Percentiles rank a stretch among this genome's conserved stretches.
These are phyloP conservation scores for Yamadazyma insecticola DNA, from an alignment of 805 yeast genomes.

Conservation along the genomic window DNA sequence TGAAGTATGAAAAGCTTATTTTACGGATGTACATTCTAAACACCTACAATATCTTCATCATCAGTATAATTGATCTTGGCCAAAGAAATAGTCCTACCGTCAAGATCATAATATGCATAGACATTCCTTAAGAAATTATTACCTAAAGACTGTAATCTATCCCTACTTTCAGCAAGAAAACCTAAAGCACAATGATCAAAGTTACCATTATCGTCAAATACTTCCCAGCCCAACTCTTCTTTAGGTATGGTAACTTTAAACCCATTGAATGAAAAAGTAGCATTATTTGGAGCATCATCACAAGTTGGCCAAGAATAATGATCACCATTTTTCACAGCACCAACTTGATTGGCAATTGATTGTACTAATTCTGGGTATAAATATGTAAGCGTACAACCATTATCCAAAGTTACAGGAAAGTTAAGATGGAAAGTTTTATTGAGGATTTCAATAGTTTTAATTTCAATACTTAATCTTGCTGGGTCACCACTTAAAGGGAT, in stretches of 20 bases:
- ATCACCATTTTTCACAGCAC: slow-evolving; percentile 30
- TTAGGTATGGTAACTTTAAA: slow-evolving; percentile 3
- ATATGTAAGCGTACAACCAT: slow-evolving; percentile 11
- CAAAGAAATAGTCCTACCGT: slow-evolving; percentile 48
- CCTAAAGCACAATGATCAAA: background rate
- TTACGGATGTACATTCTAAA: too few relatives aligned
- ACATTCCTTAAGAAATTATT: slow-evolving; percentile 59
- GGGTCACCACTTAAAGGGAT: slow-evolving; percentile 2
- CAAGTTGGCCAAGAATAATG: slow-evolving; percentile 2
- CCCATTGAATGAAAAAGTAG: slow-evolving; percentile 5
- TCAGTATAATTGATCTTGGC: slow-evolving; percentile 27
- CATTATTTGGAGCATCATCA: background rate
- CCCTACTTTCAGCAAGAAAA: slow-evolving; percentile 7
- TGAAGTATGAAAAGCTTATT: too few relatives aligned
- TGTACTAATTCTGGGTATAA: slow-evolving; percentile 6
- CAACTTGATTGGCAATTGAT: slow-evolving; percentile 4
- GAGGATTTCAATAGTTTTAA: slow-evolving; percentile 3
- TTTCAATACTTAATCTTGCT: slow-evolving; percentile 1
- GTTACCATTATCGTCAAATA: slow-evolving; percentile 3
- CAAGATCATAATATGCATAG: slow-evolving; percentile 62
- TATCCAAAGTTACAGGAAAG: slow-evolving; percentile 7
- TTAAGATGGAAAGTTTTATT: slow-evolving; percentile 4
- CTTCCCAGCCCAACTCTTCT: slow-evolving; percentile 20
- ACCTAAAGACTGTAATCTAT: slow-evolving; percentile 37
- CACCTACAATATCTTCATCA: slow-evolving; percentile 25